phyloP scores from a whole-genome alignment of 108 stramenopile species.

The Pseudonitzschia delicatissima region DNA sequence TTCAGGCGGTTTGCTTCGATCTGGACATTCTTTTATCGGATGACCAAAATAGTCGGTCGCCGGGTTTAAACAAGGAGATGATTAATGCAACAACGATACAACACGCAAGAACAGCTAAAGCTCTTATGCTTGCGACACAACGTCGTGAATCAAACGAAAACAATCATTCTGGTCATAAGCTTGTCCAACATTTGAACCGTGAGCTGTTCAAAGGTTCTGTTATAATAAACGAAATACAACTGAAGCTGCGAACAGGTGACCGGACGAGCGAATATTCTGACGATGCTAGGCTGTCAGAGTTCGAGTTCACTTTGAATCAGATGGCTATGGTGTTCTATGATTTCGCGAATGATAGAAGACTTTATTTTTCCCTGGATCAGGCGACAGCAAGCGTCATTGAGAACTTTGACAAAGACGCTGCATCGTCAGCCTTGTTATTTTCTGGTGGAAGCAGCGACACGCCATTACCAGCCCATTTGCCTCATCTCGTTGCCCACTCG shows the following conservation, averaged over 20 bases:
- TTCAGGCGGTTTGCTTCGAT: conserved; percentile 37
- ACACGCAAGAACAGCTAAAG: conserved; percentile 24
- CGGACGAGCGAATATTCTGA: not conserved
- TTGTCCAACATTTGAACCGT: conserved; percentile 29
- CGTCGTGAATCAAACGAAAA: conserved; percentile 14
- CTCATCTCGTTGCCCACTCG: conserved; percentile 36
- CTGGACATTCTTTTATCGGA: conserved; percentile 15
- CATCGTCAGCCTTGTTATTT: conserved; percentile 14
- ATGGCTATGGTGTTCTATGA: conserved; percentile 21
- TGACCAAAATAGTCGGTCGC: not conserved
- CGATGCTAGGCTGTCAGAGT: not conserved
- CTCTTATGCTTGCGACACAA: conserved; percentile 19
- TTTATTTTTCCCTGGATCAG: conserved; percentile 35
- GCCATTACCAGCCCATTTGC: conserved; percentile 32
- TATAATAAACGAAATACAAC: conserved; percentile 16
- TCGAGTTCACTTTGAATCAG: conserved; percentile 20
- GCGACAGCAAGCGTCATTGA: conserved; percentile 1
- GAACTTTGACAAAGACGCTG: not conserved
- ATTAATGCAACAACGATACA: conserved; percentile 2
- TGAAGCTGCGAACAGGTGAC: conserved; percentile 14
- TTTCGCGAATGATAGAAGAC: conserved; percentile 30
- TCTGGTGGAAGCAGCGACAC: conserved; percentile 28
- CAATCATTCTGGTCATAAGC: conserved; percentile 12
- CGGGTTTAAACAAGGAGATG: not conserved
- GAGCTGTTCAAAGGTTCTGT: conserved; percentile 33